Evolutionary conservation across 1,284 basidiomycete genomes (phyloP), one percentile per base, ranked within the genome.

Genomic region (Apiotrichum gracile): DNA sequence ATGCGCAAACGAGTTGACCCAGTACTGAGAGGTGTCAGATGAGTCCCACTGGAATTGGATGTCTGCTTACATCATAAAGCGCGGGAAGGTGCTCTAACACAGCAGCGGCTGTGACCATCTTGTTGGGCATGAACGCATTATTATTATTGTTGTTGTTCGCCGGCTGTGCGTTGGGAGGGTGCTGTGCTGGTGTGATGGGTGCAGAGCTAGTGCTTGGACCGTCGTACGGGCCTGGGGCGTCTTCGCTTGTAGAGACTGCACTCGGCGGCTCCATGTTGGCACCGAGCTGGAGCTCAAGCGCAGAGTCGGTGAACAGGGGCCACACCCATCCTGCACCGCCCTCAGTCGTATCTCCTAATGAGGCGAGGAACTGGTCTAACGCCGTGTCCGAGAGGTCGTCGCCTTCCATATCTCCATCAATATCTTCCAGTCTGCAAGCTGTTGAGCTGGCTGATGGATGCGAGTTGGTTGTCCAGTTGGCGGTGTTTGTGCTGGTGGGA

Each of bases 1-100:
- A 24, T 61, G 63, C 14, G 61, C 61, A 44, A 65, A 67, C 8
- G 61, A 63, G 47, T 65, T 63, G 50, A 65, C 59, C 55, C 60
- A 63, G 53, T 67, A 63, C 60, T 66, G 14, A 9, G 10, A 14
- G 12, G 5, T 19, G 7, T 22, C 7, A 22, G 4, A 14, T 31
- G 14, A 14, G n/a, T 19, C 17, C 12, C 7, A 13, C 21, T 17
- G 6, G 10, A 38, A n/a, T n/a, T n/a, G n/a, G n/a, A n/a, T n/a
- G n/a, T n/a, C n/a, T n/a, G 48, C 57, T 43, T 42, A 58, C 57
- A 22, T 59, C 59, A 27, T 57, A 57, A 1, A 61, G 47, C 5
- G 55, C 41, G 1, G 59, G 59, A 7, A 61, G 46, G 26, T 61
- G 59, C 41, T 61, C 59, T 7, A 61, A 50, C n/a, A 61, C 59